Evolutionary conservation across 345 rosid genomes (phyloP), one percentile per base, ranked within the genome.

Genomic region (Cardamine chenopodiifolia): DNA sequence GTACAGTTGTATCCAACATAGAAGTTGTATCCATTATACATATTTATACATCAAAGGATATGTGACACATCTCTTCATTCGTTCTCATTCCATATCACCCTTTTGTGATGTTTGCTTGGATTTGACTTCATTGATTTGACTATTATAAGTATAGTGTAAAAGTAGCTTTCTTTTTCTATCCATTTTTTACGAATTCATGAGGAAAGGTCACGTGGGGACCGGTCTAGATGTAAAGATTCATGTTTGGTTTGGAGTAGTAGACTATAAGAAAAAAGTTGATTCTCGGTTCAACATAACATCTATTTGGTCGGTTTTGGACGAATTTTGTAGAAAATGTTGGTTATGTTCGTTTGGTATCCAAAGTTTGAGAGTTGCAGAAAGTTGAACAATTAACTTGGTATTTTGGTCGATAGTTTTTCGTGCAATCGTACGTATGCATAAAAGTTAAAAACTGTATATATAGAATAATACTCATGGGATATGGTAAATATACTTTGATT

Each of bases 41-140:
- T 48, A 28, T 19, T 54, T 12, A 63, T 40, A 31, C 25, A 64
- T 54, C 37, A 73, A 31, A 54, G 58, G 8, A 22, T 73, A 64
- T 54, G 47, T 62, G 31, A 62, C 15, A 64, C 49, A 64, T 73
- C 71, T 64, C 39, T 44, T 73, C 66, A 25, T 32, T 65, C 66
- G 28, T 66, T 74, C 47, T 66, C 59, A 45, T 32, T 35, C 35
- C 66, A 56, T 56, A 31, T 64, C 5, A 3, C 2, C 13, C 13
- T 25, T 73, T 65, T 34, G 28, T 32, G 31, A 56, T 74, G 57
- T 22, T 73, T 74, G 66, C 72, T 48, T 66, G 23, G 42, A 66
- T 57, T 47, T 31, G 66, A 66, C 59, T 74, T 66, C 66, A 57
- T 35, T 74, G 72, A 57, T 74, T 66, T 66, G 72, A 66, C 78